phyloP scores from a whole-genome alignment of 1,284 basidiomycete genomes.

The Phellinidium pouzarii region DNA sequence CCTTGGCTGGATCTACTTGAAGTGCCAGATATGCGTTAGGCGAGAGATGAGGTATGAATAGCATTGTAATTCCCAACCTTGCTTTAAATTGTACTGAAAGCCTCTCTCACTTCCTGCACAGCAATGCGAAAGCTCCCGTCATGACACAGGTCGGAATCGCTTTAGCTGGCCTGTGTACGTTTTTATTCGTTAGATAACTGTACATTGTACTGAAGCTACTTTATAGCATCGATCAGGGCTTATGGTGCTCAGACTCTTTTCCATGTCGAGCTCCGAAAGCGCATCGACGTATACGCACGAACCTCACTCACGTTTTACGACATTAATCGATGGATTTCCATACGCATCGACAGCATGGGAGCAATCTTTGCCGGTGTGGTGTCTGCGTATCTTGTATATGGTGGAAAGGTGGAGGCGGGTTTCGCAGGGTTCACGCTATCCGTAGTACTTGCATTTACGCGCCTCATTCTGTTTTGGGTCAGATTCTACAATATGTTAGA shows the following conservation, averaged over 20 bases:
- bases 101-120: no score
- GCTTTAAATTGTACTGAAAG: no score
- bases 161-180: conserved; percentile 29
- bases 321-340: conserved; percentile 20
- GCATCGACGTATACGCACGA: background rate
- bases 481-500: conserved; percentile 18
- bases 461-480: conserved; percentile 12
- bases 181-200: background rate
- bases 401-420: conserved; percentile 1
- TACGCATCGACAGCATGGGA: conserved; percentile 18
- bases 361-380: conserved; percentile 17
- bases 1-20: conserved; percentile 22
- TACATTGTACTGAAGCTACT: no score
- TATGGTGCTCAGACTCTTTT: background rate
- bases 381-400: conserved; percentile 20
- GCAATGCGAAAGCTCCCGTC: conserved; percentile 36
- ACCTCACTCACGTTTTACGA: background rate
- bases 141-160: conserved; percentile 38
- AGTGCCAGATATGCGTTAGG: conserved; percentile 42
- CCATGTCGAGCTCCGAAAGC: background rate
- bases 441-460: background rate
- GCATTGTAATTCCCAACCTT: no score
- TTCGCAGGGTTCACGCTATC: background rate
- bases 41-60: conserved; percentile 33
- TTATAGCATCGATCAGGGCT: no score